Conservation (phyloP, 2,329 filamentous ascomycete species). For the Biscogniauxia marginata region DNA sequence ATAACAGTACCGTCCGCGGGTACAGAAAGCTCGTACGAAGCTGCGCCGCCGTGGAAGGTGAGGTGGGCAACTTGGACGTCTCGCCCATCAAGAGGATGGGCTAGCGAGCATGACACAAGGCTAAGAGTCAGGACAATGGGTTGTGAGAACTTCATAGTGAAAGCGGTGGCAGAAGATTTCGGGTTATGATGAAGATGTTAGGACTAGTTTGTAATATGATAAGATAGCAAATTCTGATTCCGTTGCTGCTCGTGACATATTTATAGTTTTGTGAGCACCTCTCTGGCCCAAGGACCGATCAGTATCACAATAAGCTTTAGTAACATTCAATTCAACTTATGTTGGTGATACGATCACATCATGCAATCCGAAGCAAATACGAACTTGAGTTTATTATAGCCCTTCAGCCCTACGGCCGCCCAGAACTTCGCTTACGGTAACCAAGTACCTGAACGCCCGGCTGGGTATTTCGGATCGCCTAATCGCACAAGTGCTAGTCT, state of each 20-base stretch:
- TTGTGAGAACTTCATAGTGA: constrained; percentile 18
- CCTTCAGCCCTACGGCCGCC: not conserved
- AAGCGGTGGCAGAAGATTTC: not conserved
- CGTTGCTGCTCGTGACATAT: not conserved
- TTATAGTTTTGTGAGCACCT: not conserved
- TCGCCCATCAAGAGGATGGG: constrained; percentile 24
- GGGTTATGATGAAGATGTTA: not conserved
- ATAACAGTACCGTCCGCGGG: constrained; percentile 40
- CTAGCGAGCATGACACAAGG: constrained; percentile 15
- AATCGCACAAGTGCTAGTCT: not conserved
- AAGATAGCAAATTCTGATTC: too few relatives aligned
- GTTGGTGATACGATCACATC: not conserved
- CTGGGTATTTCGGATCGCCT: not conserved
- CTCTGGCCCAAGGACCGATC: not conserved
- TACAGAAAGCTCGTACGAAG: constrained; percentile 41
- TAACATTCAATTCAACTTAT: not conserved
- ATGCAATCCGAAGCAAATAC: not conserved
- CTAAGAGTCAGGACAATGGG: constrained; percentile 16
- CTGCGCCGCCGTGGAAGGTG: constrained; percentile 43
- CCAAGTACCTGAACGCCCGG: not conserved
- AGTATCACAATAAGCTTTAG: not conserved
- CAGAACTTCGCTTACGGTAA: not conserved
- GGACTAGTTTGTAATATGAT: too few relatives aligned
- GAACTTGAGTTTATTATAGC: not conserved
- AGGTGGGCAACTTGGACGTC: constrained; percentile 40